Base-by-base conservation (phyloP, 257 asterid genomes). In the Gynochthodes officinalis region DNA sequence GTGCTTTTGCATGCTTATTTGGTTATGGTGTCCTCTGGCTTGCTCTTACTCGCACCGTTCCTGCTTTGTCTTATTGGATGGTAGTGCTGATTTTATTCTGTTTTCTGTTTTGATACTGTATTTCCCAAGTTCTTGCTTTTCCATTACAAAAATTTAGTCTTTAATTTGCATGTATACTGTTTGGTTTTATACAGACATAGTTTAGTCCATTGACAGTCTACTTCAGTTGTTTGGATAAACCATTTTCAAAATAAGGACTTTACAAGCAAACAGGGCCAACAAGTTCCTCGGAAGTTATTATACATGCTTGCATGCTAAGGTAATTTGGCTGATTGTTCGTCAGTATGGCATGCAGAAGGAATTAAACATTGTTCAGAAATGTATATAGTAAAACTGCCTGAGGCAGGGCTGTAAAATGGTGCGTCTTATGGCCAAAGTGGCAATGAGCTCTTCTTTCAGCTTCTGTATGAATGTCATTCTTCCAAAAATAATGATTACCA, bases 21-120 rank as follows among this genome's bases (percentile, higher is more conserved):
- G 96, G 96, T 40, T 90, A 90, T 77, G 96, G 95, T 13, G 84
- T 84, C 58, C 74, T 90, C 39, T 90, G 96, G 96, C 92, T 88
- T 55, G 79, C 85, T 70, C 82, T 90, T 52, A 81, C 64, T 76
- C 71, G 72, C 23, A 78, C 84, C 65, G 72, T 84, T 42, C 33
- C 39, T 32, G 65, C 79, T 49, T 52, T 86, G 70, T 92, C 96
- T 46, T 86, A 82, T 74, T 86, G 89, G 95, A 65, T 80, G 92
- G 95, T 90, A 74, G 71, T 37, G 2, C 19, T 53, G n/a, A 16
- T 46, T 58, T 44, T 16, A 4, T 2, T 71, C 58, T 9, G 13
- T 52, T 48, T 28, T 39, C 14, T 13, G 14, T 39, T 40, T 21
- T 27, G 27, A 10, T 25, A 4, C 55, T 1, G 7, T 50, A 16